A percentile compares a stretch with the other conserved stretches of the same genome.
phyloP scores from a whole-genome alignment of 2,329 filamentous ascomycete species.

The Mariannaea sp. region DNA sequence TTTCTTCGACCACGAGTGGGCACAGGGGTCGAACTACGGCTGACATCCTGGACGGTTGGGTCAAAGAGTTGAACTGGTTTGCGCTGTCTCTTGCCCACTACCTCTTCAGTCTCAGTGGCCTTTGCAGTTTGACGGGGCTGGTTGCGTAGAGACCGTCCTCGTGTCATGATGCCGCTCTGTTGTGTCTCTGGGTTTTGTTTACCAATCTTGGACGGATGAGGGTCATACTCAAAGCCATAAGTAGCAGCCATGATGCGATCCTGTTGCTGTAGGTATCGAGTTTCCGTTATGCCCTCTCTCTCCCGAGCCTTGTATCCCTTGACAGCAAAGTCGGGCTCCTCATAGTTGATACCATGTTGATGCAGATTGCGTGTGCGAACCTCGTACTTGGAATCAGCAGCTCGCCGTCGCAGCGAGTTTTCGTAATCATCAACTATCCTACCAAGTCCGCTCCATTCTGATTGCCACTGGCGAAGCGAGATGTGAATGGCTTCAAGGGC shows the following conservation, averaged over 20 bases:
- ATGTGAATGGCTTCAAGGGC: conserved; percentile 51
- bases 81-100: conserved; percentile 58
- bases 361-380: conserved; percentile 50
- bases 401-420: conserved; percentile 57
- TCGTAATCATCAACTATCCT: conserved; percentile 62
- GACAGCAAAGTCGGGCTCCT: conserved; percentile 59
- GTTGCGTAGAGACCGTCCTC: conserved; percentile 58
- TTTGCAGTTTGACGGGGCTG: conserved; percentile 63
- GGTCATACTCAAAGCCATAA: conserved; percentile 66
- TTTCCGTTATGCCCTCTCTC: conserved; percentile 50
- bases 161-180: conserved; percentile 55
- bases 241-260: conserved; percentile 63
- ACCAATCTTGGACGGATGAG: conserved; percentile 61
- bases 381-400: conserved; percentile 54
- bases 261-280: conserved; percentile 55
- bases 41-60: conserved; percentile 55
- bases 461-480: conserved; percentile 56
- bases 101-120: conserved; percentile 58
- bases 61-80: conserved; percentile 58
- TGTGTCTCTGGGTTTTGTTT: conserved; percentile 63
- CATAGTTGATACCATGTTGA: conserved; percentile 49
- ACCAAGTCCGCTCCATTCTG: conserved; percentile 57
- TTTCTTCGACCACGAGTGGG: conserved; percentile 41
- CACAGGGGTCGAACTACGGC: conserved; percentile 57
- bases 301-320: conserved; percentile 57